Evolutionary conservation across 228 moss, liverwort and hornwort genomes (phyloP), one percentile per base, ranked within the genome.

Genomic region (Sphagnum magellanicum): DNA sequence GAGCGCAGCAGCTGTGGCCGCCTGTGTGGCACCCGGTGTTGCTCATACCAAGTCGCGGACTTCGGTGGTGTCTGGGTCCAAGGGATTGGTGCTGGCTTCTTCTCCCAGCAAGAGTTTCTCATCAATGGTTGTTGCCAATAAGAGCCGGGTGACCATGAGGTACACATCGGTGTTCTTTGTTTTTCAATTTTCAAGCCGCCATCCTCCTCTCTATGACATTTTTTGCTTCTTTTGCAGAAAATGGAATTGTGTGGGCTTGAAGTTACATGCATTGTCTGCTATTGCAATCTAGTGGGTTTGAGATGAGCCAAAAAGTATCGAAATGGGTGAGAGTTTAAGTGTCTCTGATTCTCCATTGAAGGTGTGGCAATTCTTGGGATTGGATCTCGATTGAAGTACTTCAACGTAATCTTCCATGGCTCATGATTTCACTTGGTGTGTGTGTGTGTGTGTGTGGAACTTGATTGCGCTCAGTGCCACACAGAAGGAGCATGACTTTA

Each of bases 121-220:
- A 32, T 50, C 8, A 17, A 72, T 53, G 72, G 50, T 65, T 50
- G 66, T 64, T 7, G 66, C 49, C 15, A 72, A 60, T 65, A 48
- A 65, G 66, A 72, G 72, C 66, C 15, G 66, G 50, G 59, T 72
- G 8, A 64, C 64, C 10, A 72, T 72, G 72, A 72, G 72, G 72
- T 72, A 59, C 2, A 32, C 32, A 32, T 32, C 32, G 3, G 32
- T 32, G 32, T 32, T 32, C 32, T 32, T 32, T 32, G 32, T 32
- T 32, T 32, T 32, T 32, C 32, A 32, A 32, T 32, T 32, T 32
- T 32, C 32, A 32, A 32, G 55, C 55, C 55, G 55, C 55, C 55
- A 55, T 55, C 12, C 32, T 63, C 62, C 16, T 6, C 62, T 63
- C n/a, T 63, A 4, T 15, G 13, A 7, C n/a, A 15, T 5, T 7